phyloP scores from a whole-genome alignment of 306 rosid species.

The Astragalus membranaceus region DNA sequence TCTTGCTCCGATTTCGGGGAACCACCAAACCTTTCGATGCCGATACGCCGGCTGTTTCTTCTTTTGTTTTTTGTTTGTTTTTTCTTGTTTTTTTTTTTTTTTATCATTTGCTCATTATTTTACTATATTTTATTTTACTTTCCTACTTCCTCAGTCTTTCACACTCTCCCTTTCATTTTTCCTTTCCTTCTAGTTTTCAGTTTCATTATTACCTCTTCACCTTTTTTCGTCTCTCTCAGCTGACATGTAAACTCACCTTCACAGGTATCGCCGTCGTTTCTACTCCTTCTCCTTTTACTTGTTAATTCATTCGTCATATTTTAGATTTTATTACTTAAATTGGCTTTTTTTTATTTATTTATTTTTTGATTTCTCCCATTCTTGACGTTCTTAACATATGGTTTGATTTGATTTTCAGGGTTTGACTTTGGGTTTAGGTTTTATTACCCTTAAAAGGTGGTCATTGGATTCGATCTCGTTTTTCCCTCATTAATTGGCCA shows the following conservation, averaged over 20 bases:
- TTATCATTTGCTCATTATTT: neutral
- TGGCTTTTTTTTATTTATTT: too few species aligned
- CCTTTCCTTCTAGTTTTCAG: neutral
- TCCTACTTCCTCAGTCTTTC: neutral
- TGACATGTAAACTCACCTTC: conserved; percentile 8
- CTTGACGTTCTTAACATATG: neutral
- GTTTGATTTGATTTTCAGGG: neutral
- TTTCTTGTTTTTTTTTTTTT: neutral
- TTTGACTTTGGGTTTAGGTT: neutral
- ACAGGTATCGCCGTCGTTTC: neutral
- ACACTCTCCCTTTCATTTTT: neutral
- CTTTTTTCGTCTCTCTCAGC: neutral
- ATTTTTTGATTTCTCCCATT: neutral
- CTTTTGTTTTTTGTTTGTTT: neutral
- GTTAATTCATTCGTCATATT: neutral
- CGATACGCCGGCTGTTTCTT: conserved; percentile 30
- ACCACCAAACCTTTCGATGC: conserved; percentile 32
- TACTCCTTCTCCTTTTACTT: neutral
- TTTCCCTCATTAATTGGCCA: conserved; percentile 3
- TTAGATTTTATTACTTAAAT: neutral
- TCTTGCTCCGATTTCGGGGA: conserved; percentile 20
- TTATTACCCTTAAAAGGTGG: neutral
- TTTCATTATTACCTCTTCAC: neutral
- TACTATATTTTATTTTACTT: neutral
- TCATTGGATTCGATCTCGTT: conserved; percentile 19